Percentiles rank a stretch among this genome's conserved stretches.
phyloP scores from a whole-genome alignment of 1,139 yeast species.

The Hansenula lynferdii region DNA sequence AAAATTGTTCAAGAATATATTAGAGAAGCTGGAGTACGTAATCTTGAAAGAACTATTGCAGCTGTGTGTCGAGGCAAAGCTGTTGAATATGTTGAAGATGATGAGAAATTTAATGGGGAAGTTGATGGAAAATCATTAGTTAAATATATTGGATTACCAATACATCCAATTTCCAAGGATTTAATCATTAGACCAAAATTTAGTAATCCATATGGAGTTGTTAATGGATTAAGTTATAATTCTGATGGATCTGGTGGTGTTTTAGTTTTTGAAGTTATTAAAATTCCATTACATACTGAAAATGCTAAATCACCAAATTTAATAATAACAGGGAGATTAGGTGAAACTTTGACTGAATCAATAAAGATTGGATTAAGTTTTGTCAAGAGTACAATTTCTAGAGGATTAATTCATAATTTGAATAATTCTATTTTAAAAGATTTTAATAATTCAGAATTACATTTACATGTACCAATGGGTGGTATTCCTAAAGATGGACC shows the following conservation, averaged over 20 bases:
- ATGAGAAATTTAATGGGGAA: constrained; percentile 29
- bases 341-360: constrained; percentile 78
- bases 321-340: constrained; percentile 76
- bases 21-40: constrained; percentile 85
- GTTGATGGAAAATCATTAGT: constrained; percentile 43
- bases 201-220: constrained; percentile 61
- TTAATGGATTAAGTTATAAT: constrained; percentile 87
- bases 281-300: constrained; percentile 37
- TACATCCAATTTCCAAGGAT: constrained; percentile 29
- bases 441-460: constrained; percentile 57
- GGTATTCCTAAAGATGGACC: constrained; percentile 91
- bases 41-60: constrained; percentile 67
- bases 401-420: constrained; percentile 22
- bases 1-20: constrained; percentile 68
- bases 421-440: constrained; percentile 30
- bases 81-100: constrained; percentile 57
- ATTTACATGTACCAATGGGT: constrained; percentile 88
- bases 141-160: constrained; percentile 49
- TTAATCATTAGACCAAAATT: constrained; percentile 22
- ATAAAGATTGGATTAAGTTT: constrained; percentile 76
- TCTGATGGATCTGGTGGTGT: constrained; percentile 87
- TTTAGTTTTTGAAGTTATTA: constrained; percentile 73
- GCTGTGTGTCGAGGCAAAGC: constrained; percentile 78
- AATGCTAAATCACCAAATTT: constrained; percentile 28
- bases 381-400: constrained; percentile 55